These are phyloP conservation scores for Paramyrothecium sp. DNA, from an alignment of 2,329 filamentous ascomycete genomes.

Conservation along the genomic window DNA sequence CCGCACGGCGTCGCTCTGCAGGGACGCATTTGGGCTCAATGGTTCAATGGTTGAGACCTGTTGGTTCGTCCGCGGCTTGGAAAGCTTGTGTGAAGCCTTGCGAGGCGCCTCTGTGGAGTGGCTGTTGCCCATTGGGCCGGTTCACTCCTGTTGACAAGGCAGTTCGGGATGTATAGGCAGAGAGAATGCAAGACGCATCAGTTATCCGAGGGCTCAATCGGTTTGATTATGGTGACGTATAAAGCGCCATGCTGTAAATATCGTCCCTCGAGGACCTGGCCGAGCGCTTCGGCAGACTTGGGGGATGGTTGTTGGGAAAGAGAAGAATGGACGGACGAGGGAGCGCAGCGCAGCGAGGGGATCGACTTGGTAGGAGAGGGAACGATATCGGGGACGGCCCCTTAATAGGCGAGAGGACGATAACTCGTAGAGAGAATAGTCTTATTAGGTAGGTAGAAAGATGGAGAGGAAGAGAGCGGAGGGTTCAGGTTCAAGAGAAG, in stretches of 20 bases:
- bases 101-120: conserved; percentile 43
- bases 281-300: no score
- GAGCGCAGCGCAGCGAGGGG: no score
- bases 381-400: no score
- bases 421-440: background rate
- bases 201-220: background rate
- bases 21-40: background rate
- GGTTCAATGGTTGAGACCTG: no score
- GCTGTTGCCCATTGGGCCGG: conserved; percentile 46
- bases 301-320: background rate
- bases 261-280: background rate
- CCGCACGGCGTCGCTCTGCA: conserved; percentile 13
- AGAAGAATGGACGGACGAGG: background rate
- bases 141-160: background rate
- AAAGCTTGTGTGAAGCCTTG: conserved; percentile 45
- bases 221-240: background rate
- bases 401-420: no score
- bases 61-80: conserved; percentile 42
- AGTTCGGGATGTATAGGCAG: background rate
- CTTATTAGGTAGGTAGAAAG: background rate
- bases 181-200: conserved; percentile 1
- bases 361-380: no score
- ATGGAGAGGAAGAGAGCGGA: background rate
- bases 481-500: background rate
- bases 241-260: background rate